phyloP scores from a whole-genome alignment of 1,139 yeast species.

The Yamadazyma jaroonii region DNA sequence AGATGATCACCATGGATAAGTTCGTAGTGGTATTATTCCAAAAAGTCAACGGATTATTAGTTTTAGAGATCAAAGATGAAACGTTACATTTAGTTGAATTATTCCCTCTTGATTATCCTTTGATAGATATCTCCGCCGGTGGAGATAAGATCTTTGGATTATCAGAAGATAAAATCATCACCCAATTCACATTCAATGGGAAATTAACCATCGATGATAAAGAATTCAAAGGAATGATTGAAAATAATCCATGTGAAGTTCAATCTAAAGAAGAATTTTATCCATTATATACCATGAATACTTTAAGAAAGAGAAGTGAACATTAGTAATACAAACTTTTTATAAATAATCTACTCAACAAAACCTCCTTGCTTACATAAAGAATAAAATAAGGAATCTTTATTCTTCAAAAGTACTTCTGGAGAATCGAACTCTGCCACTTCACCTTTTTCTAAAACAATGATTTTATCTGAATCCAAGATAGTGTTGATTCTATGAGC shows the following conservation, averaged over 20 bases:
- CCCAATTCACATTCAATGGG: slow-evolving; percentile 19
- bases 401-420: slow-evolving; percentile 57
- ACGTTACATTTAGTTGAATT: slow-evolving; percentile 25
- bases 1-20: slow-evolving; percentile 34
- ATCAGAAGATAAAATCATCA: slow-evolving; percentile 42
- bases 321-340: slow-evolving; percentile 31
- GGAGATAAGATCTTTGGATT: slow-evolving; percentile 37
- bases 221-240: slow-evolving; percentile 16
- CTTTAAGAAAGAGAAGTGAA: slow-evolving; percentile 81
- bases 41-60: slow-evolving; percentile 52
- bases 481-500: slow-evolving; percentile 95
- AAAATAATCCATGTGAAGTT: slow-evolving; percentile 31
- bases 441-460: slow-evolving; percentile 81
- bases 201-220: slow-evolving; percentile 5
- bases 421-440: slow-evolving; percentile 91
- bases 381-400: slow-evolving; percentile 72
- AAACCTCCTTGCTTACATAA: slow-evolving; percentile 71
- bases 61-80: slow-evolving; percentile 32
- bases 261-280: slow-evolving; percentile 45
- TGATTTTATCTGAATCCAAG: slow-evolving; percentile 83
- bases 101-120: slow-evolving; percentile 20
- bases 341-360: slow-evolving; percentile 15
- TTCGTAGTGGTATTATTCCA: slow-evolving; percentile 50
- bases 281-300: slow-evolving; percentile 62
- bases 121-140: slow-evolving; percentile 25